Evolutionary conservation across 2,329 filamentous ascomycete species (phyloP), one percentile per base, ranked within the genome.

Genomic region (Cladorrhinum sp.): DNA sequence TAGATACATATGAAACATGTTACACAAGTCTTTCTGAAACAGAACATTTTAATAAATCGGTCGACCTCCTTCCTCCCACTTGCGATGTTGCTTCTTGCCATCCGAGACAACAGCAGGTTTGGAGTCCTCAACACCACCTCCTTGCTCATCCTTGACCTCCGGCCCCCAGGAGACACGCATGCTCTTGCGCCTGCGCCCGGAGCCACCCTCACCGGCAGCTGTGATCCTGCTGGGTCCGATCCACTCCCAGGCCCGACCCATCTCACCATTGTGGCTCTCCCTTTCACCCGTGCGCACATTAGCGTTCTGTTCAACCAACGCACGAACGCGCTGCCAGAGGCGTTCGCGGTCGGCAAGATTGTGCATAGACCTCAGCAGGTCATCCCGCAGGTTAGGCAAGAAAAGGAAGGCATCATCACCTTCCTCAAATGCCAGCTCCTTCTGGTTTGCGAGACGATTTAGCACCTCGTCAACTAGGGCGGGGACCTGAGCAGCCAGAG

Each of bases 261-360:
- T 81, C 69, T 89, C 86, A 32, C 86, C 86, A 66, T 81, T 87
- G 57, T 80, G 77, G 51, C 88, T 75, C 82, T 89, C 78, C 79
- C 92, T 77, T 82, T 93, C 75, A 76, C 83, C 79, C 0, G 84
- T 91, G 48, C 95, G 84, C 16, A 99, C 89, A 70, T 99, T 99
- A 62, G 91, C 90, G 73, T 99, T 99, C 74, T 88, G 87, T 75
- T 99, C 95, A 0, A 99, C 93, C 56, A 98, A 89, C 55, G 81
- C 85, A 66, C 86, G 84, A 20, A 99, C 95, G 54, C 86, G 85
- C 65, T 86, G 83, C 95, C 96, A 99, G 55, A 99, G 79, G 59
- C 85, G 84, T 71, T 95, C 89, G 38, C 95, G 83, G 68, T 92
- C 85, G 8, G 82, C 81, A 20, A 93, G 81, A 2, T 85, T 88